Evolutionary conservation across 2,329 filamentous ascomycete species (phyloP).

Genomic region (Chaetomiaceae sp.): DNA sequence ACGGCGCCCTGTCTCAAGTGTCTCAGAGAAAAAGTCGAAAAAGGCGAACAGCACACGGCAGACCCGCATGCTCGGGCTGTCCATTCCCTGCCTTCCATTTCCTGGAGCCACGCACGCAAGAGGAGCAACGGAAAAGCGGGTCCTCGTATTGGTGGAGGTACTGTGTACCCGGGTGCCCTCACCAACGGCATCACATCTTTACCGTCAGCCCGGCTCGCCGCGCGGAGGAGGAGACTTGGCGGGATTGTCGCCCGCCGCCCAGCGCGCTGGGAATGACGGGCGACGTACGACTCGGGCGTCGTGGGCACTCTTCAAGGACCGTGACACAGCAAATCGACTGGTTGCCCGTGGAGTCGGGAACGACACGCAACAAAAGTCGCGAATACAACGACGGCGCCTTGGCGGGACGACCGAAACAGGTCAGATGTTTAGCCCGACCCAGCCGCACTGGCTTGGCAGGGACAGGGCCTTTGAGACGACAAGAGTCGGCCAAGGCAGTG

Average conservation of each 20-base stretch:
- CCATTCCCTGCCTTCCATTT: slow-evolving; percentile 13
- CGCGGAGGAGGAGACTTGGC: neutral
- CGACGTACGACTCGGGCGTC: slow-evolving; percentile 4
- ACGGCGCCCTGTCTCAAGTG: slow-evolving; percentile 10
- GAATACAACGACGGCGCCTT: neutral
- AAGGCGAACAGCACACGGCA: neutral
- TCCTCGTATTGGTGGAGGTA: slow-evolving; percentile 17
- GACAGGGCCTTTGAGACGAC: neutral
- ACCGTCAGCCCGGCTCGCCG: slow-evolving; percentile 10
- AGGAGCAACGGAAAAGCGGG: slow-evolving; percentile 12
- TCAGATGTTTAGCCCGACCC: neutral
- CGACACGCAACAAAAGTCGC: neutral
- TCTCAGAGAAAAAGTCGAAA: too few species aligned
- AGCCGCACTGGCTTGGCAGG: slow-evolving; percentile 17
- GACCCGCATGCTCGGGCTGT: slow-evolving; percentile 2
- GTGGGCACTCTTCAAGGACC: neutral
- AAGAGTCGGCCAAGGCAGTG: slow-evolving; percentile 1
- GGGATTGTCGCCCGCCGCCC: slow-evolving; percentile 7
- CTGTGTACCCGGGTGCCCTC: neutral
- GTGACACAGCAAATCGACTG: neutral
- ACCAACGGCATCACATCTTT: slow-evolving; percentile 13
- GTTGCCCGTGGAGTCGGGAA: neutral
- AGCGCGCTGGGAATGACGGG: neutral
- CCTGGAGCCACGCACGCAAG: slow-evolving; percentile 20
- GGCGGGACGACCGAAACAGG: slow-evolving; percentile 1